Conservation (phyloP, 202 grass and related monocot species). For the Elaeis oleifera region DNA sequence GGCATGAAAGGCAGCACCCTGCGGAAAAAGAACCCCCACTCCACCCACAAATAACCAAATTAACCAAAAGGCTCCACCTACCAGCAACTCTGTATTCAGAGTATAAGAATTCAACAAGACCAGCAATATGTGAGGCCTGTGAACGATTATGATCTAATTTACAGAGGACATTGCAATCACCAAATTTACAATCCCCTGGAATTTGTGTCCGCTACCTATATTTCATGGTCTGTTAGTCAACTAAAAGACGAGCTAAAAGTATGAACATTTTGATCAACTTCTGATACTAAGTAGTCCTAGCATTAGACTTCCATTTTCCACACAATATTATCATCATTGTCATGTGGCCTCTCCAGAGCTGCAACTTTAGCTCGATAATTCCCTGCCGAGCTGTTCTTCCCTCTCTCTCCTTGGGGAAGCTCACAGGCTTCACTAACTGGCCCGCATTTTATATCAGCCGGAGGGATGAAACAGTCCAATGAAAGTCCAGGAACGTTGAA, state of each 20-base stretch:
- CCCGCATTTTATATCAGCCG: slow-evolving; percentile 48
- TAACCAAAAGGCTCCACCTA: too few species aligned
- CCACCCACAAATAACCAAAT: too few species aligned
- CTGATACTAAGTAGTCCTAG: slow-evolving; percentile 18
- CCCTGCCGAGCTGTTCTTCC: slow-evolving; percentile 12
- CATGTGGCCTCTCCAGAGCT: slow-evolving; percentile 29
- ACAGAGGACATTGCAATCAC: background rate
- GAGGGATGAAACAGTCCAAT: slow-evolving; percentile 61
- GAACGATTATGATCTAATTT: background rate
- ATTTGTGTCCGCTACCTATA: slow-evolving; percentile 11
- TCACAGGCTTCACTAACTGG: slow-evolving; percentile 34
- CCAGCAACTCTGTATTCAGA: background rate
- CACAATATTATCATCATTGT: slow-evolving; percentile 21
- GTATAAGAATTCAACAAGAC: background rate
- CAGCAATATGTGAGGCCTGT: slow-evolving; percentile 1
- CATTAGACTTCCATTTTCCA: slow-evolving; percentile 28
- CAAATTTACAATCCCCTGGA: slow-evolving; percentile 9
- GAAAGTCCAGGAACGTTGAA: slow-evolving; percentile 71
- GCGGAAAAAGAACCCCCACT: too few species aligned
- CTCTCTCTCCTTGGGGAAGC: slow-evolving; percentile 32
- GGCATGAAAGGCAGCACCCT: too few species aligned
- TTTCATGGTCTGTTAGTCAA: slow-evolving; percentile 26
- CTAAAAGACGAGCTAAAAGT: slow-evolving; percentile 24
- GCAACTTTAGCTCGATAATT: slow-evolving; percentile 37
- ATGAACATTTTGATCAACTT: slow-evolving; percentile 24